Conservation (phyloP, 1,139 yeast genomes). For the Candida glucosophila region DNA sequence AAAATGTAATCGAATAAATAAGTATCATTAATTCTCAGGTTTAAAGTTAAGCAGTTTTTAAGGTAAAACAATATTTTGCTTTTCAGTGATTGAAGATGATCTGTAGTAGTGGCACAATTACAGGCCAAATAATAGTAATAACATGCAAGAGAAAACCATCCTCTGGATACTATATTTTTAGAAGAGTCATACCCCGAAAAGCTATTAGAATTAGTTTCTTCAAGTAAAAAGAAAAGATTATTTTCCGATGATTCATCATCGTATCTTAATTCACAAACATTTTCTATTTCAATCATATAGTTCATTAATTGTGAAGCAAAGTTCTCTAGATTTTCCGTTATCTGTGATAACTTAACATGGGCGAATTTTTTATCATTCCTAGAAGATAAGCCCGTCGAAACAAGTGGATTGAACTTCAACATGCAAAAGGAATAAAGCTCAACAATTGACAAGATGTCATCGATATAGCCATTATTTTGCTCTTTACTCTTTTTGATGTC, state of each 20-base stretch:
- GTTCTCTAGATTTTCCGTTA: not conserved
- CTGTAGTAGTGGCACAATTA: constrained; percentile 18
- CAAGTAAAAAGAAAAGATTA: constrained; percentile 1
- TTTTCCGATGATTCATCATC: constrained; percentile 22
- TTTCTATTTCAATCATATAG: not conserved
- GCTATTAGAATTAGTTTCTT: not conserved
- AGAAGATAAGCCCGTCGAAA: constrained; percentile 15
- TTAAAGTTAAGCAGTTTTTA: constrained; percentile 30
- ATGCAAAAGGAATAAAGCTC: constrained; percentile 30
- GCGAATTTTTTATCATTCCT: constrained; percentile 8
- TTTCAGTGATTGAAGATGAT: constrained; percentile 10
- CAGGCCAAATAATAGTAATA: constrained; percentile 22
- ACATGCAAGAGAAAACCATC: constrained; percentile 34
- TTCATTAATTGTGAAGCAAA: not conserved
- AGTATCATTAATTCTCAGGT: constrained; percentile 27
- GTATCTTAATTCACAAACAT: not conserved
- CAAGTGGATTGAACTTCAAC: constrained; percentile 28
- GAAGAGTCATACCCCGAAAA: constrained; percentile 9
- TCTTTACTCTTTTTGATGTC: constrained; percentile 28
- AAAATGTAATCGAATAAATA: constrained; percentile 32
- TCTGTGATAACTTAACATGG: constrained; percentile 14
- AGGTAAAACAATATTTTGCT: constrained; percentile 16
- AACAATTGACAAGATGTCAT: constrained; percentile 28
- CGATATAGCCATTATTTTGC: constrained; percentile 23
- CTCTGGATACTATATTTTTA: constrained; percentile 23